A percentile compares a stretch with the other conserved stretches of the same genome.
These are phyloP conservation scores for Tolypocladium pustulatum DNA, from an alignment of 2,329 filamentous ascomycete genomes.

Conservation along the genomic window DNA sequence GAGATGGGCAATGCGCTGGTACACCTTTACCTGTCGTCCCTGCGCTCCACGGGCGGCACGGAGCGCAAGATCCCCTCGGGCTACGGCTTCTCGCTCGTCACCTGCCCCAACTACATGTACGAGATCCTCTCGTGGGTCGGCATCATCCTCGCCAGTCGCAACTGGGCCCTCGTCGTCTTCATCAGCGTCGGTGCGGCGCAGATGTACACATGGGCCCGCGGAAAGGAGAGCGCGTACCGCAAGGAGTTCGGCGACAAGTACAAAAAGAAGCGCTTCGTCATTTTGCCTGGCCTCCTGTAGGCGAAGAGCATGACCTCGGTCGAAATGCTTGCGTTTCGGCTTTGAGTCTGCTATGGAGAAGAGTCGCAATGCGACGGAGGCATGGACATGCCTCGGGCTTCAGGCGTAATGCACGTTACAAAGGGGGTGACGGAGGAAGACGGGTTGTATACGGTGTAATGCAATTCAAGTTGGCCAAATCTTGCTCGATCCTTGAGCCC, in stretches of 20 bases:
- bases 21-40: conserved; percentile 66
- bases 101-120: conserved; percentile 96
- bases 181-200: conserved; percentile 60
- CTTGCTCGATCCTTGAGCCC: neutral
- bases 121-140: conserved; percentile 82
- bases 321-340: neutral
- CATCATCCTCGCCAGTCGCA: conserved; percentile 68
- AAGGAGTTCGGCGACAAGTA: conserved; percentile 89
- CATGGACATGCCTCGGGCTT: neutral
- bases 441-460: neutral
- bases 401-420: neutral
- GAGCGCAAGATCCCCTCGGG: conserved; percentile 83
- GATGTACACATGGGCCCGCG: conserved; percentile 81
- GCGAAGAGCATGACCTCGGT: neutral
- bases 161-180: conserved; percentile 69
- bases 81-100: conserved; percentile 76
- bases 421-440: neutral
- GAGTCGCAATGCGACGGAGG: neutral
- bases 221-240: conserved; percentile 85
- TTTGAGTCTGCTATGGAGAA: neutral
- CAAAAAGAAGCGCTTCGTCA: conserved; percentile 82
- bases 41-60: conserved; percentile 70
- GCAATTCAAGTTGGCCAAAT: neutral
- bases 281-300: conserved; percentile 70
- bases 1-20: conserved; percentile 73